Base-by-base conservation (phyloP, 768 basidiomycete genomes). In the Omphalotus guepiniiformis region DNA sequence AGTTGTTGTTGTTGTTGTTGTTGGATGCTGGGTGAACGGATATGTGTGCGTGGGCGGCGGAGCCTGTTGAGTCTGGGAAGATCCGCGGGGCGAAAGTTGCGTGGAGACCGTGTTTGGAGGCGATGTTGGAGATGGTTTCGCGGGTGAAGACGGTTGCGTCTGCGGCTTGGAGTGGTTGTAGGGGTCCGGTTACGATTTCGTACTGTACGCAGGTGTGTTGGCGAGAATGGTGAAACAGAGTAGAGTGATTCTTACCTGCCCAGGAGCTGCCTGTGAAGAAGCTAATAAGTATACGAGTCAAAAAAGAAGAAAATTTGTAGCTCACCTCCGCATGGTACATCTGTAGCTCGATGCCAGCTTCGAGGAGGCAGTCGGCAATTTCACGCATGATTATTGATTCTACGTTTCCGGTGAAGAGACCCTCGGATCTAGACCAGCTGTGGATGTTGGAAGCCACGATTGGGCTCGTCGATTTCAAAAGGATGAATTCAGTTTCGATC, bases 271-370 rank as follows among this genome's bases (percentile, higher is more conserved):
- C 60, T n/a, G n/a, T n/a, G n/a, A n/a, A n/a, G n/a, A n/a, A n/a
- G n/a, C n/a, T n/a, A n/a, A n/a, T n/a, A n/a, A n/a, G n/a, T n/a
- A n/a, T n/a, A n/a, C n/a, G n/a, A n/a, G n/a, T n/a, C n/a, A n/a
- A n/a, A n/a, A n/a, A n/a, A n/a, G n/a, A n/a, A n/a, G n/a, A n/a
- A n/a, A n/a, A n/a, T n/a, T n/a, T n/a, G n/a, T n/a, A n/a, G n/a
- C n/a, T n/a, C n/a, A n/a, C n/a, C n/a, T 88, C 86, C 1, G 78
- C 60, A 48, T 86, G 87, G 52, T 79, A 81, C 78, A 83, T 78
- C 58, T 83, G 72, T 6, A 88, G 61, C 56, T 82, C 80, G 6
- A 88, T 74, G 0, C 74, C 77, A 3, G 75, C 72, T 0, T 37
- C 53, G 36, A 66, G 55, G 3, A 88, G 60, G 12, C 64, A 64